Base-by-base conservation (phyloP, 2,329 filamentous ascomycete species). In the Colletotrichum liriopes region DNA sequence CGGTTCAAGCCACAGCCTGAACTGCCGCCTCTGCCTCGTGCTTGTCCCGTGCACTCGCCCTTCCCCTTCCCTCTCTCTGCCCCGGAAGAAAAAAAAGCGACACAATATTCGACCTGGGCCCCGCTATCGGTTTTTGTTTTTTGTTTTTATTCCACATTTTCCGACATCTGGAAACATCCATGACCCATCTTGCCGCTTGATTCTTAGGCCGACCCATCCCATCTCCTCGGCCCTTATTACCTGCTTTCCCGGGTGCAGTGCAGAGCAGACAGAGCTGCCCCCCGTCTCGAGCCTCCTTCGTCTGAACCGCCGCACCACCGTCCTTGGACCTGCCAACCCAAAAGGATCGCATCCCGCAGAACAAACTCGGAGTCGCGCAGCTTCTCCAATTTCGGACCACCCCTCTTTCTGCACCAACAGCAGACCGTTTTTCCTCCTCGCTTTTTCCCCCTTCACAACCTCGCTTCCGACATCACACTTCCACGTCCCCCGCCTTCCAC, bases 111-210 rank as follows among this genome's bases (percentile, higher is more conserved):
- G 54, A 49, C 41, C 43, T 26, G 23, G 20, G 55, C 58, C 68
- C 68, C 65, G 56, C 65, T 71, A 63, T 68, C 58, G 47, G 29
- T 39, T 56, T 52, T 63, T 67, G 32, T 49, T 41, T n/a, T 47
- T 55, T 29, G 35, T 66, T 45, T 32, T 54, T 43, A 43, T 26
- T 32, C 12, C 26, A 26, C 63, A 26, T 26, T 29, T 37, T 58
- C 49, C 67, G 49, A 32, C 58, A 41, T 72, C 69, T 72, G 69
- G 69, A 72, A 72, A 68, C 69, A 68, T 72, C 69, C 69, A 72
- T 63, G 69, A 68, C 69, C 69, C 69, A 72, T 69, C 47, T 64
- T 37, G 69, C 45, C 64, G 65, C 69, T 67, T 23, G 58, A 59
- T 52, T 58, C 18, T 63, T 58, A 47, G 26, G 41, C 56, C 65